Evolutionary conservation across 1,284 basidiomycete genomes (phyloP), one percentile per base, ranked within the genome.

Genomic region (Irpex sp.): DNA sequence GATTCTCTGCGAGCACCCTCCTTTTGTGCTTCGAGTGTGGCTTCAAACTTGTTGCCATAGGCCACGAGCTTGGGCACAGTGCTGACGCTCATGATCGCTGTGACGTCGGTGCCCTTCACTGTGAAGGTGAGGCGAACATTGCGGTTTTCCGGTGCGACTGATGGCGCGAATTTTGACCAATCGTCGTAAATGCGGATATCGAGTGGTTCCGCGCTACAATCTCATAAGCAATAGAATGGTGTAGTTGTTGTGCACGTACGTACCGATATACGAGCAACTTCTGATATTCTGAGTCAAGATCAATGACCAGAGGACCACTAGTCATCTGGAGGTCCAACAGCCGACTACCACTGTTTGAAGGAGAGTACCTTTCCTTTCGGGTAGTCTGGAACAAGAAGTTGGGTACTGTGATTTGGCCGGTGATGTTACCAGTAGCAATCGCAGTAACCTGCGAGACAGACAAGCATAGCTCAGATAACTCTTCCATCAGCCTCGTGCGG

Each of bases 181-280:
- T 96, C 91, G 67, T 96, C 93, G 64, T 81, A 84, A 51, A 94
- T 85, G 56, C 84, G 83, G 57, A 94, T 82, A 61, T 83, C 79
- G 36, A 93, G 74, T 0, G 94, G 92, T 68, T 91, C 88, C 23
- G 93, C 88, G 48, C 92, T 94, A 3, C 14, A 63, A 19, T 14
- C 23, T 3, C 18, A 7, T 54, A 28, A 12, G 19, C 28, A 60
- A 33, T 14, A 14, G 56, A 18, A 61, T 23, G 61, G 10, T 45
- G 57, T 6, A 39, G 54, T 8, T 10, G 28, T 56, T 18, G 58
- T 61, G 56, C 59, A 21, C 48, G 18, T 4, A 77, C 84, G 69
- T 65, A 93, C 90, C 88, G 84, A 72, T 94, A 93, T 61, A 90
- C 83, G 33, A 94, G 75, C 36, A 95, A 75, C 65, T 84, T 85